Percentiles rank a stretch among this genome's conserved stretches.
These are phyloP conservation scores for Diutina siamensis DNA, from an alignment of 1,139 yeast species.

Conservation along the genomic window DNA sequence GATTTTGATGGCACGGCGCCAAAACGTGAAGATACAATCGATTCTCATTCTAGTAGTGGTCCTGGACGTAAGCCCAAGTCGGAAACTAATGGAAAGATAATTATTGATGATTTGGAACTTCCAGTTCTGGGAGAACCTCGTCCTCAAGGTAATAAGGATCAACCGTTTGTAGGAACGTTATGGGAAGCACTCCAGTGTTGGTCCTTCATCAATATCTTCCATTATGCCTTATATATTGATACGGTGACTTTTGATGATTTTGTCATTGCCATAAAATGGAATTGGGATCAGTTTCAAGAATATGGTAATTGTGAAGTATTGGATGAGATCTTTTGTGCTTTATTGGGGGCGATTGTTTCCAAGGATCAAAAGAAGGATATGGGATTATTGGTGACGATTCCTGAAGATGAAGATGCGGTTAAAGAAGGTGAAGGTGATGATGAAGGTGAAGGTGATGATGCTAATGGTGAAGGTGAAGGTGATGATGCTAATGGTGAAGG, in stretches of 20 bases:
- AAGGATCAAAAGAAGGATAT: slow-evolving; percentile 13
- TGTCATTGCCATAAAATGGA: slow-evolving; percentile 52
- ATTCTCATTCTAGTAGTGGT: background rate
- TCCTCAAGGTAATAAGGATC: background rate
- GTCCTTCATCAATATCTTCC: slow-evolving; percentile 66
- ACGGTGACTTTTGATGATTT: slow-evolving; percentile 76
- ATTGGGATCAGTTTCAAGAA: slow-evolving; percentile 28
- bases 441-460: background rate
- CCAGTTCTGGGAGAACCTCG: background rate
- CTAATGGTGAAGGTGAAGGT: background rate
- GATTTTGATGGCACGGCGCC: slow-evolving; percentile 12
- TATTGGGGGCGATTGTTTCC: slow-evolving; percentile 34
- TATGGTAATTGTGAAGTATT: slow-evolving; percentile 42
- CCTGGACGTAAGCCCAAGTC: background rate
- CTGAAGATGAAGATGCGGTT: background rate
- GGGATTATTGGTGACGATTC: background rate
- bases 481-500: background rate
- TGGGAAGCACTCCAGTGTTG: slow-evolving; percentile 52
- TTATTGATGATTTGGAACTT: background rate
- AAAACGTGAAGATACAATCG: background rate
- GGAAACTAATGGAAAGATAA: background rate
- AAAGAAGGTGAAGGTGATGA: background rate
- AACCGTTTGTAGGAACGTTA: background rate
- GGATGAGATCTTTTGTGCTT: slow-evolving; percentile 64
- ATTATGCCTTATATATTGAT: slow-evolving; percentile 50